Evolutionary conservation across 2,329 filamentous ascomycete genomes (phyloP), one percentile per base, ranked within the genome.

Genomic region (Akanthomyces uredinophilus): DNA sequence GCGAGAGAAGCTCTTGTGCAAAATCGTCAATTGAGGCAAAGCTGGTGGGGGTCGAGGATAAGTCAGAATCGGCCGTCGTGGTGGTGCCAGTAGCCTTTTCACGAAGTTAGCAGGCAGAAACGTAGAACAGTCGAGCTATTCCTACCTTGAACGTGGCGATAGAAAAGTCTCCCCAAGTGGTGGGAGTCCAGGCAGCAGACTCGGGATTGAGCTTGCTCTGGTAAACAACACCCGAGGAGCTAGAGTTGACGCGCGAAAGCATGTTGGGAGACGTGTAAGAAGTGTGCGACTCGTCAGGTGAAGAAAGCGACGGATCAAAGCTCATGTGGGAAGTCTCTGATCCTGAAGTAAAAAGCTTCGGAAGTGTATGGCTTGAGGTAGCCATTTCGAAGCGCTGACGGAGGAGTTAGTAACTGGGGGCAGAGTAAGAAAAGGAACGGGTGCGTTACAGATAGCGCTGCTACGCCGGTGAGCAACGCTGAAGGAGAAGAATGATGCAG

Each of bases 131-230:
- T 24, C 22, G 18, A 8, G 22, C 2, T 8, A 7, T n/a, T 27
- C 11, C 8, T 52, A 62, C 61, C 54, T 53, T 24, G n/a, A 39
- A 27, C 10, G 29, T 29, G 6, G 39, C 1, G 4, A 39, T 11
- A 10, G 52, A 56, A 20, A 52, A 7, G 5, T 57, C 54, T 8
- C 47, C 47, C 61, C 61, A 62, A 13, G n/a, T 7, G 11, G 54
- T 5, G 3, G 61, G 61, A 14, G 47, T 58, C 61, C 61, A 62
- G 16, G 53, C 46, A 14, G 61, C 61, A 8, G 61, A 62, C 47
- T 57, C 54, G 1, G 61, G 61, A 13, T 62, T 62, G 6, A 62
- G 54, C 27, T 37, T 58, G 47, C 61, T 62, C 20, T 53, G 24
- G 14, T 35, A 22, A 18, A 18, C 14, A 11, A 20, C 22, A 8